These are phyloP conservation scores for Paramecium sexaurelia DNA, from an alignment of 73 alveolate genomes.

Conservation along the genomic window DNA sequence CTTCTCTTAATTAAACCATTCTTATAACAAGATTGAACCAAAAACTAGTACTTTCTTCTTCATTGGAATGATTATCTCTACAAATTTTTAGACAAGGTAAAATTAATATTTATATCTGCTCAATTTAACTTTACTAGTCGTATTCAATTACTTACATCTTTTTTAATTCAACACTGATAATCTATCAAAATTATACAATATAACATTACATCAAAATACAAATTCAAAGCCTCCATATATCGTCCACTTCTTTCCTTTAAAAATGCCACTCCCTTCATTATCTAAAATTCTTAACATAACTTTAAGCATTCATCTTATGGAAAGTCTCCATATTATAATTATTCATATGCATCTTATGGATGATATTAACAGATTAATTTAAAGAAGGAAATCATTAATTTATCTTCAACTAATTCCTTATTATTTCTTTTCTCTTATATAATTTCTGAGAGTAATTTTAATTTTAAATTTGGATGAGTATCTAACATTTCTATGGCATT, in stretches of 20 bases:
- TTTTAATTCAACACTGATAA: background rate
- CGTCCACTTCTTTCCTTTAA: constrained; percentile 20
- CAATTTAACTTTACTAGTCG: background rate
- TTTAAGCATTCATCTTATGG: constrained; percentile 52
- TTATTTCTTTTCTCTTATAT: constrained; percentile 17
- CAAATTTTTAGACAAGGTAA: constrained; percentile 13
- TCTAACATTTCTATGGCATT: constrained; percentile 2
- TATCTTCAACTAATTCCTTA: constrained; percentile 13
- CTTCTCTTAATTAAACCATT: constrained; percentile 44
- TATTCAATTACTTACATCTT: background rate
- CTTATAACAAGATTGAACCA: constrained; percentile 24
- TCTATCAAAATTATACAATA: background rate
- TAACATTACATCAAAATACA: constrained; percentile 22
- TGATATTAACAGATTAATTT: constrained; percentile 25
- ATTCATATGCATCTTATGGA: constrained; percentile 30
- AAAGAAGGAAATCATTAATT: constrained; percentile 22
- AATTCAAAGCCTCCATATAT: constrained; percentile 16
- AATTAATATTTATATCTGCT: background rate
- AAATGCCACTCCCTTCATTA: constrained; percentile 15
- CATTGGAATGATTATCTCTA: constrained; percentile 16
- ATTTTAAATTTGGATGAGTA: constrained; percentile 38
- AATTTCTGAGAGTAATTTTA: constrained; percentile 24
- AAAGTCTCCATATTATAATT: constrained; percentile 22
- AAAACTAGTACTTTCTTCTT: constrained; percentile 10
- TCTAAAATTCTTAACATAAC: background rate